Base-by-base conservation (phyloP, 805 yeast genomes). In the Saccharomycopsis fermentans region DNA sequence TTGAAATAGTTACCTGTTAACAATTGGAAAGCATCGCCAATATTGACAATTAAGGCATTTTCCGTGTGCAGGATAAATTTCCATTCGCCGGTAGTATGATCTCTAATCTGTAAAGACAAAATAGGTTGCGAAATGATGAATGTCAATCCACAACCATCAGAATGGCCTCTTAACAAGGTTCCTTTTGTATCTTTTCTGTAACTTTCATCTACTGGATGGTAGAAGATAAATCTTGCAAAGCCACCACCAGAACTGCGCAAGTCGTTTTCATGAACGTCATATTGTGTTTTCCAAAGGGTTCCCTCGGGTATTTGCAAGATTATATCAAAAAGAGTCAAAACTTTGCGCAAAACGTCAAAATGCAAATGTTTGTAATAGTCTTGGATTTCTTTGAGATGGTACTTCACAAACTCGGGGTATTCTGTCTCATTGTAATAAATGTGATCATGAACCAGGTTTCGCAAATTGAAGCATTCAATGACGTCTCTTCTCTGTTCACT, bases 241-340 rank as follows among this genome's bases (percentile, higher is more conserved):
- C 76, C 76, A 40, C 71, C 69, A 0, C 79, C 80, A 0, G 74
- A 71, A 29, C 67, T 66, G 8, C 62, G 55, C 12, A 65, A 51
- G 58, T 74, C 70, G 14, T 69, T 70, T 26, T 66, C 70, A 9
- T 61, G 51, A 11, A 70, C 70, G 21, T 69, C 65, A 65, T 73
- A 77, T 62, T 71, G 71, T 17, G 69, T 65, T 12, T 70, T 67
- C 66, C 68, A 74, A 12, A 75, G 58, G 2, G 72, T 67, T 0
- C 81, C 81, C 59, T 77, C 80, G 2, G 77, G 78, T 17, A 76
- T 64, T 60, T 74, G 74, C 55, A 77, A 66, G 9, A 76, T 69
- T 52, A 76, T 66, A 63, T 77, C 81, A 64, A 78, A 75, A 53
- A 77, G 65, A 12, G 63, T 66, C 9, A 71, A 64, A 1, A 77